Percentiles rank a stretch among this genome's conserved stretches.
These are phyloP conservation scores for Termitomyces sp. DNA, from an alignment of 768 basidiomycete genomes.

Conservation along the genomic window DNA sequence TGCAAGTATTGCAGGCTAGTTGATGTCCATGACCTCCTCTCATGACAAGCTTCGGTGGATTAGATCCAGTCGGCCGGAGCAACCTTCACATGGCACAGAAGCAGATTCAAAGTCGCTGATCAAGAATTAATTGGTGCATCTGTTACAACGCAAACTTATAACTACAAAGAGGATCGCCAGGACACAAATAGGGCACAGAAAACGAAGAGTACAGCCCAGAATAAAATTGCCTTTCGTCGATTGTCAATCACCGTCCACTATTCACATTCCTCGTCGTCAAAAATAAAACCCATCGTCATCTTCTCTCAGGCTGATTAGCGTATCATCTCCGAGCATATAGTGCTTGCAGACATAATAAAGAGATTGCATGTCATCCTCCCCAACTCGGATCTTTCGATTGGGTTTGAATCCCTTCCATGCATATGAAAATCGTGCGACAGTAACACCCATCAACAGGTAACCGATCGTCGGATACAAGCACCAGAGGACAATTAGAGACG, in stretches of 20 bases:
- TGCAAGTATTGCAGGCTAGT: background rate
- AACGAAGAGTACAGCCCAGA: background rate
- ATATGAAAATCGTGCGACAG: constrained; percentile 23
- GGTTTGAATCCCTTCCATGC: constrained; percentile 34
- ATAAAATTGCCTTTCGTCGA: background rate
- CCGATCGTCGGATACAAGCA: constrained; percentile 25
- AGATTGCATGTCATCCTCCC: constrained; percentile 35
- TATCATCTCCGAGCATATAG: constrained; percentile 3
- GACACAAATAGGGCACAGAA: background rate
- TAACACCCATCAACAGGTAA: constrained; percentile 18
- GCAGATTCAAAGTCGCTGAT: background rate
- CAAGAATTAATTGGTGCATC: background rate
- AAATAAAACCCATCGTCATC: constrained; percentile 10
- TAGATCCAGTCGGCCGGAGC: no score
- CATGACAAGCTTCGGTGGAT: no score
- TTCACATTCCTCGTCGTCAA: background rate
- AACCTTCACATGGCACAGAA: background rate
- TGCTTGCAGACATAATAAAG: constrained; percentile 24
- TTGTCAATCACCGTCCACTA: background rate
- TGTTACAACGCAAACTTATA: background rate
- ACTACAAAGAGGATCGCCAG: background rate
- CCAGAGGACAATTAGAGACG: constrained; percentile 21
- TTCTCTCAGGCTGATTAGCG: constrained; percentile 8
- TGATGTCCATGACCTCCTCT: background rate
- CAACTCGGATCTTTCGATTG: constrained; percentile 30